phyloP scores from a whole-genome alignment of 2,329 filamentous ascomycete genomes.

The Chaetomium olivaceum region DNA sequence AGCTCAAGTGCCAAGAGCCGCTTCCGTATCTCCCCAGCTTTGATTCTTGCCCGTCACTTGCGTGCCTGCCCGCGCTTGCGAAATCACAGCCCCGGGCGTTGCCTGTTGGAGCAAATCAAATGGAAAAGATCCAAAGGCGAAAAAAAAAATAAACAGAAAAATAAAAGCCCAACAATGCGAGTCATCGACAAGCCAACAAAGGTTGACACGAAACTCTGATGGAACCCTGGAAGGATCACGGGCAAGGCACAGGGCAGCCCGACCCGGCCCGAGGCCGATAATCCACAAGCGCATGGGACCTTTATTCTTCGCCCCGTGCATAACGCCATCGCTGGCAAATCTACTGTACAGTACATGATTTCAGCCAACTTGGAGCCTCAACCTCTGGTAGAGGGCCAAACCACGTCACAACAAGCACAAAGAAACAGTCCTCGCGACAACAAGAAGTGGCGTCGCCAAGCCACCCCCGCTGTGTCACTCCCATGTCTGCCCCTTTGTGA shows the following conservation, averaged over 20 bases:
- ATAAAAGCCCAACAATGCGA: constrained; percentile 17
- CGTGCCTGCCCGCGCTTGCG: not conserved
- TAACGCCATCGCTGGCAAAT: not conserved
- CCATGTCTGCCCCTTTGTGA: not conserved
- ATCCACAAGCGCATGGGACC: not conserved
- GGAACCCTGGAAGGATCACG: not conserved
- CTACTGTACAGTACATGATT: not conserved
- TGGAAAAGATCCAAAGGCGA: not conserved
- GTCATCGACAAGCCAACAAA: constrained; percentile 13
- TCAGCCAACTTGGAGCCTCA: not conserved
- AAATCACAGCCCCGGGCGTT: not conserved
- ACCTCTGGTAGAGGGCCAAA: constrained; percentile 1
- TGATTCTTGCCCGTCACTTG: not conserved
- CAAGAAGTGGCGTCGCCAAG: not conserved
- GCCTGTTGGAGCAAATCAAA: not conserved
- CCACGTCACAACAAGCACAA: not conserved
- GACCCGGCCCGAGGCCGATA: constrained; percentile 5
- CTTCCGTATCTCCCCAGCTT: constrained; percentile 6
- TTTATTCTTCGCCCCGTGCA: not conserved
- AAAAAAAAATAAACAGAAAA: not conserved
- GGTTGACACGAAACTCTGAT: constrained; percentile 19
- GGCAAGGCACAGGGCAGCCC: constrained; percentile 6
- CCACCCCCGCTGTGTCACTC: not conserved
- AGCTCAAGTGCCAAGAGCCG: constrained; percentile 2
- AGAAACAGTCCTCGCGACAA: not conserved